A percentile compares a stretch with the other conserved stretches of the same genome.
These are phyloP conservation scores for Xylariaceae sp. DNA, from an alignment of 2,329 filamentous ascomycete species.

Conservation along the genomic window DNA sequence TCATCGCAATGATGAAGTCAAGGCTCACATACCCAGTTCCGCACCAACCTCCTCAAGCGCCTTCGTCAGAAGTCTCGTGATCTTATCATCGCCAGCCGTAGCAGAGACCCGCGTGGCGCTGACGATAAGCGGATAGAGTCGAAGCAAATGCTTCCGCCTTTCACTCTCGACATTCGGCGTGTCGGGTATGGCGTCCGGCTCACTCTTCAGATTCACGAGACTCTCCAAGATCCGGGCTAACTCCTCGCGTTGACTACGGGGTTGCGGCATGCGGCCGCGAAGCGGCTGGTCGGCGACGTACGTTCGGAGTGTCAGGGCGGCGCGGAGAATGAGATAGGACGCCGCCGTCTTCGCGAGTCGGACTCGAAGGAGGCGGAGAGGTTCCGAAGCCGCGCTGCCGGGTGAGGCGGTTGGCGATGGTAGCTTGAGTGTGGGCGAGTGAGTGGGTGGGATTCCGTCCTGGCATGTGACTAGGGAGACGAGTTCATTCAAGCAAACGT, in stretches of 20 bases:
- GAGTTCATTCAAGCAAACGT: slow-evolving; percentile 75
- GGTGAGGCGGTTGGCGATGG: slow-evolving; percentile 30
- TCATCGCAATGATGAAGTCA: not conserved
- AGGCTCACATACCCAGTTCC: slow-evolving; percentile 43
- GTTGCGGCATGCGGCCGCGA: slow-evolving; percentile 82
- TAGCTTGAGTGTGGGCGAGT: slow-evolving; percentile 39
- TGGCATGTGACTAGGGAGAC: slow-evolving; percentile 59
- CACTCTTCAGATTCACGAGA: slow-evolving; percentile 62
- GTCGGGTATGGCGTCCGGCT: slow-evolving; percentile 62
- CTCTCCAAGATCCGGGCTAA: slow-evolving; percentile 64
- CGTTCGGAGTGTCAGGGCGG: slow-evolving; percentile 71
- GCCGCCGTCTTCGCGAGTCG: slow-evolving; percentile 70
- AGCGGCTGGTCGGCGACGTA: slow-evolving; percentile 91
- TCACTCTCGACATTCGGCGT: slow-evolving; percentile 49
- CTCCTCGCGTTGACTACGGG: slow-evolving; percentile 72
- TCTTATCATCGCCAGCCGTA: slow-evolving; percentile 53
- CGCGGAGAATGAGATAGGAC: slow-evolving; percentile 76
- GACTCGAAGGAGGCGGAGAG: slow-evolving; percentile 38
- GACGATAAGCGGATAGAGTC: slow-evolving; percentile 73
- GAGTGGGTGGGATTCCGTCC: slow-evolving; percentile 37
- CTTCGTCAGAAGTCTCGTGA: slow-evolving; percentile 52
- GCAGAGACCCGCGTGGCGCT: slow-evolving; percentile 56
- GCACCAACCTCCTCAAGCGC: slow-evolving; percentile 58
- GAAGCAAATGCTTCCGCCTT: slow-evolving; percentile 67
- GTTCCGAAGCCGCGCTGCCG: slow-evolving; percentile 23